Conservation (phyloP, 768 basidiomycete genomes). For the Aureoboletus auriporus region DNA sequence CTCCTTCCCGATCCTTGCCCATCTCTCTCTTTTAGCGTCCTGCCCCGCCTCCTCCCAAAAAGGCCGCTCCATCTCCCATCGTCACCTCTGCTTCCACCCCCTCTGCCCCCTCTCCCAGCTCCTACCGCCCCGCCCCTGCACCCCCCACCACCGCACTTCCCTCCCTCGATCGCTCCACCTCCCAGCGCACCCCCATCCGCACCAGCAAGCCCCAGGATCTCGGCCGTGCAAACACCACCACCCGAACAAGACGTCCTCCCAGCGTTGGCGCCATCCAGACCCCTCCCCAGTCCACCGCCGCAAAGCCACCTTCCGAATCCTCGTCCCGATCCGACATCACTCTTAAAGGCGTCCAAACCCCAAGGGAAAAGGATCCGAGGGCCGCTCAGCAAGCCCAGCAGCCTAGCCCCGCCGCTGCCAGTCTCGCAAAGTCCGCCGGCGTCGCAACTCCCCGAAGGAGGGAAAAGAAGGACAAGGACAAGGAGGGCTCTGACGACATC, state of each 20-base stretch:
- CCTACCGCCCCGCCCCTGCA: constrained; percentile 73
- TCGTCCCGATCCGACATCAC: constrained; percentile 57
- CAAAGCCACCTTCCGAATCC: constrained; percentile 38
- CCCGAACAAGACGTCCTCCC: constrained; percentile 58
- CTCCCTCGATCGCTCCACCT: constrained; percentile 81
- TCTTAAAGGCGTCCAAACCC: constrained; percentile 36
- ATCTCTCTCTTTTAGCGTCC: constrained; percentile 28
- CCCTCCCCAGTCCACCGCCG: constrained; percentile 30
- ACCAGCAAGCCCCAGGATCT: constrained; percentile 42
- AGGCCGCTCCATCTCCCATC: constrained; percentile 25
- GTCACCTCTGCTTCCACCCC: constrained; percentile 28
- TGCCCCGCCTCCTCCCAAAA: constrained; percentile 41
- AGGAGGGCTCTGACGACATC: constrained; percentile 82
- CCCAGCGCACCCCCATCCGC: constrained; percentile 70
- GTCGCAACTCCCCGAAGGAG: constrained; percentile 79
- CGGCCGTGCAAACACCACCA: constrained; percentile 67
- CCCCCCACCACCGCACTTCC: constrained; percentile 63
- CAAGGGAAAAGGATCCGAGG: constrained; percentile 37
- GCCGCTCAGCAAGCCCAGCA: constrained; percentile 38
- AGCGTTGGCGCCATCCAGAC: constrained; percentile 28
- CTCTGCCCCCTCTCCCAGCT: constrained; percentile 37
- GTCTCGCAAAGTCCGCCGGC: constrained; percentile 63
- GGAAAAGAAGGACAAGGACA: constrained; percentile 81
- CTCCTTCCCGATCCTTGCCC: background rate
- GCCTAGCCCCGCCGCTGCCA: constrained; percentile 59